phyloP scores from a whole-genome alignment of 495 filamentous ascomycete genomes.

The Arthonia radiata region DNA sequence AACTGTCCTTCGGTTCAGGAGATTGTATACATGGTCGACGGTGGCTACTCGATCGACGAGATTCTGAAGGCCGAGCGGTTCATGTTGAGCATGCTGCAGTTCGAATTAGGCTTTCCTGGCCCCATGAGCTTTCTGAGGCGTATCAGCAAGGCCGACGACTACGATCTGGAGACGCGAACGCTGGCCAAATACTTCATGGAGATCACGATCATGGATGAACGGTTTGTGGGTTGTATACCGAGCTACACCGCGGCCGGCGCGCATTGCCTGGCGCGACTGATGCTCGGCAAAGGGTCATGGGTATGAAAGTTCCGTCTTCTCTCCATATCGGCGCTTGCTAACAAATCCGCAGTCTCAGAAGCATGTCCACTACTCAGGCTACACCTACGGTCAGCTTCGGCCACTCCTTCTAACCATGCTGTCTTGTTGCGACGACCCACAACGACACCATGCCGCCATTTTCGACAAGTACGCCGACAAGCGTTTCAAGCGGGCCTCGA shows the following conservation, averaged over 20 bases:
- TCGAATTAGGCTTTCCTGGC: conserved; percentile 87
- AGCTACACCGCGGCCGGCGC: conserved; percentile 82
- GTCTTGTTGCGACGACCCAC: conserved; percentile 65
- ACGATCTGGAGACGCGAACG: conserved; percentile 84
- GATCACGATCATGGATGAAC: conserved; percentile 91
- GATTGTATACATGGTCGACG: conserved; percentile 96
- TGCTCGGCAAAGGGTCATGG: conserved; percentile 78
- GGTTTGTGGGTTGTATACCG: conserved; percentile 72
- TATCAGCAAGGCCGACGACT: conserved; percentile 97
- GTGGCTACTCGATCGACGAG: conserved; percentile 67
- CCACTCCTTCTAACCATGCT: conserved; percentile 50
- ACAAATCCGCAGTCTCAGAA: conserved; percentile 34
- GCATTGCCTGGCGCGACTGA: conserved; percentile 73
- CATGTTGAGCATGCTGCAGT: conserved; percentile 89
- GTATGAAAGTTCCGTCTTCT: conserved; percentile 26
- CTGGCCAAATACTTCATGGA: conserved; percentile 97
- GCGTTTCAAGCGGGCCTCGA: conserved; percentile 58
- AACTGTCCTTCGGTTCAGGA: conserved; percentile 84
- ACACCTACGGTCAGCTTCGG: conserved; percentile 63
- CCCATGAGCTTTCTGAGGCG: conserved; percentile 93
- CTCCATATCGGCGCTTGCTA: conserved; percentile 4
- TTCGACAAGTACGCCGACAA: conserved; percentile 77
- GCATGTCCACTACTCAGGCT: conserved; percentile 79
- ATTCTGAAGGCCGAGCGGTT: conserved; percentile 93
- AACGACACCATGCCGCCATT: conserved; percentile 59